Percentiles rank a stretch among this genome's conserved stretches.
These are phyloP conservation scores for Nissolia schottii DNA, from an alignment of 306 rosid genomes.

Conservation along the genomic window DNA sequence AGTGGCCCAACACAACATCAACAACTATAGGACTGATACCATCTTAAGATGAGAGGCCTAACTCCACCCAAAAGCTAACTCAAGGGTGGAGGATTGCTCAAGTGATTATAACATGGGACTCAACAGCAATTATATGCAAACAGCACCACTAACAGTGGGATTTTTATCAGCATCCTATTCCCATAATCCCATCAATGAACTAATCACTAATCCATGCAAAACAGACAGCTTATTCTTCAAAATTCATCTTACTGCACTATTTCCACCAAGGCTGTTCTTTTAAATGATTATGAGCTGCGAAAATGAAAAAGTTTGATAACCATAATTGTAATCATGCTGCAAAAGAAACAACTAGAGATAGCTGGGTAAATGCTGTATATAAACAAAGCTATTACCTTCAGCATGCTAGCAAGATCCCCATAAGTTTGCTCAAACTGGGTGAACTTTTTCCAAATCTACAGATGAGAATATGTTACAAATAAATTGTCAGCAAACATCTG, in stretches of 20 bases:
- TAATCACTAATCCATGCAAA: not conserved
- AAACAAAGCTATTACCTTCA: conserved; percentile 54
- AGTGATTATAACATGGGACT: too few relatives aligned
- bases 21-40: too few relatives aligned
- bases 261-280: not conserved
- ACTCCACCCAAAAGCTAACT: too few relatives aligned
- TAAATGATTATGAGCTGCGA: not conserved
- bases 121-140: not conserved
- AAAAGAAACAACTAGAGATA: not conserved
- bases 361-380: not conserved
- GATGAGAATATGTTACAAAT: conserved; percentile 14
- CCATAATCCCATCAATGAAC: not conserved
- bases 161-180: not conserved
- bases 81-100: too few relatives aligned
- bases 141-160: not conserved
- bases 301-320: not conserved
- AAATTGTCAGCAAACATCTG: conserved; percentile 5
- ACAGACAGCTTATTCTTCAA: not conserved
- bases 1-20: too few relatives aligned
- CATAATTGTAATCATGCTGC: not conserved
- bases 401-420: conserved; percentile 92
- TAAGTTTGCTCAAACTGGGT: conserved; percentile 82
- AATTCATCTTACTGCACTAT: not conserved
- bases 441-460: conserved; percentile 90
- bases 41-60: too few relatives aligned